Percentiles rank a stretch among this genome's conserved stretches.
Evolutionary conservation across 495 filamentous ascomycete genomes (phyloP).

Genomic region (Trichoderma orchidacearum): DNA sequence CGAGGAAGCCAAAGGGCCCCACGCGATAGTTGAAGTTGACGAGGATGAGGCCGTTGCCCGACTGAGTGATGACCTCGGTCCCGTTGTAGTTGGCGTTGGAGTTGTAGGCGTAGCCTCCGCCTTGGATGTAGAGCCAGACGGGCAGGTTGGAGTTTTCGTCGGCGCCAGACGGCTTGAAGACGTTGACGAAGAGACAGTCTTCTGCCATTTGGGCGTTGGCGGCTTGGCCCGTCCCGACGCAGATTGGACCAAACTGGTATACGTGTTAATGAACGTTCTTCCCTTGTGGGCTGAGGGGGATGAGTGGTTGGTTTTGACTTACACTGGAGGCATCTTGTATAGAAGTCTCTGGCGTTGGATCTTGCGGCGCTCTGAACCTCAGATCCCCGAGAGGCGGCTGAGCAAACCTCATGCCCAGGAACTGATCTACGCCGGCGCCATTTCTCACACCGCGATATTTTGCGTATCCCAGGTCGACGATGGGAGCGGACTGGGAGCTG

Average conservation of each 20-base stretch:
- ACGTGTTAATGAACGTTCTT: background rate
- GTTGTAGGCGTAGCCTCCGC: conserved; percentile 53
- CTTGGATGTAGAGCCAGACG: conserved; percentile 63
- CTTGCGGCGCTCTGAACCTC: conserved; percentile 25
- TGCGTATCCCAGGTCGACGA: conserved; percentile 29
- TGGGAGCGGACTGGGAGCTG: background rate
- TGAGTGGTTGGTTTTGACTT: background rate
- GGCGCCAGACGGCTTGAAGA: conserved; percentile 52
- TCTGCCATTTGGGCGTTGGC: conserved; percentile 35
- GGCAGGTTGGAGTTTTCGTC: conserved; percentile 37
- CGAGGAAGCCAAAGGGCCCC: conserved; percentile 60
- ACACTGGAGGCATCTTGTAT: conserved; percentile 15
- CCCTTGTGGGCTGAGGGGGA: background rate
- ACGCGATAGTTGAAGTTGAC: conserved; percentile 68
- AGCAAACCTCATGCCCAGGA: conserved; percentile 31
- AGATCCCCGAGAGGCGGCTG: conserved; percentile 22
- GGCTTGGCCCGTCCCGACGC: conserved; percentile 33
- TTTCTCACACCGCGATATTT: conserved; percentile 19
- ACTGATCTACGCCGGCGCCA: conserved; percentile 21
- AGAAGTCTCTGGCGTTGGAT: conserved; percentile 8
- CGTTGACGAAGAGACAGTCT: conserved; percentile 63
- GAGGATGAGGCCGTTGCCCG: conserved; percentile 46
- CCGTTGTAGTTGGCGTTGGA: conserved; percentile 57
- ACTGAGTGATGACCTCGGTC: conserved; percentile 42
- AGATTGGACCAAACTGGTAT: conserved; percentile 29